A percentile compares a stretch with the other conserved stretches of the same genome.
These are phyloP conservation scores for Starmerella sp. DNA, from an alignment of 805 yeast species.

Conservation along the genomic window DNA sequence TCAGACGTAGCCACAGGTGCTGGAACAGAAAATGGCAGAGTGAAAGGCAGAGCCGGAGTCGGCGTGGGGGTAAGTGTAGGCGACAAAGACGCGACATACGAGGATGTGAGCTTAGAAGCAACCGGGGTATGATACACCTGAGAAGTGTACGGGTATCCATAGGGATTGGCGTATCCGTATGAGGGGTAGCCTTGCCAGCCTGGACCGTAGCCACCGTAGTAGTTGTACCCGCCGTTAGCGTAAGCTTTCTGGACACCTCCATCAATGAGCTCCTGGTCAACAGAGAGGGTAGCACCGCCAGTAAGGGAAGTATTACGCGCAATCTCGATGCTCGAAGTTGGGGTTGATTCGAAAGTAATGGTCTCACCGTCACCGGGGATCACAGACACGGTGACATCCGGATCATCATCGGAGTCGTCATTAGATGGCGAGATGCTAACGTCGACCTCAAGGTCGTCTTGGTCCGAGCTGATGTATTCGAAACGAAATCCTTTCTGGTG, in stretches of 20 bases:
- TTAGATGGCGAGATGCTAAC: conserved; percentile 8
- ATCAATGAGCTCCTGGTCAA: background rate
- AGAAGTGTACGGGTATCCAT: background rate
- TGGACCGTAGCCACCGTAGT: background rate
- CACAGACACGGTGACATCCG: background rate
- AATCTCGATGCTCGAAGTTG: background rate
- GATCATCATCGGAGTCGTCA: conserved; percentile 1
- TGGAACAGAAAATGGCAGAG: background rate
- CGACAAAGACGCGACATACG: background rate
- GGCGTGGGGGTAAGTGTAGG: background rate
- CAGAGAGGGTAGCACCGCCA: background rate
- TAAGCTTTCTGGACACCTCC: background rate
- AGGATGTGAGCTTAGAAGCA: background rate
- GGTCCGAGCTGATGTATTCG: conserved; percentile 17
- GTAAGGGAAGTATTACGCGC: background rate
- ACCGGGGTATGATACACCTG: background rate
- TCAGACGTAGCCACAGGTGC: background rate
- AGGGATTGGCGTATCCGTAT: background rate
- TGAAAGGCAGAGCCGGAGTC: background rate
- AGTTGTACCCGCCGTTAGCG: background rate
- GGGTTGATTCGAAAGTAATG: background rate
- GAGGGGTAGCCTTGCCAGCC: background rate
- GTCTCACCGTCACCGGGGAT: background rate
- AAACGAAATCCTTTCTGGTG: conserved; percentile 18
- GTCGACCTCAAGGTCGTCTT: conserved; percentile 19